Evolutionary conservation across 306 rosid genomes (phyloP).

Genomic region (Casuarina equisetifolia): DNA sequence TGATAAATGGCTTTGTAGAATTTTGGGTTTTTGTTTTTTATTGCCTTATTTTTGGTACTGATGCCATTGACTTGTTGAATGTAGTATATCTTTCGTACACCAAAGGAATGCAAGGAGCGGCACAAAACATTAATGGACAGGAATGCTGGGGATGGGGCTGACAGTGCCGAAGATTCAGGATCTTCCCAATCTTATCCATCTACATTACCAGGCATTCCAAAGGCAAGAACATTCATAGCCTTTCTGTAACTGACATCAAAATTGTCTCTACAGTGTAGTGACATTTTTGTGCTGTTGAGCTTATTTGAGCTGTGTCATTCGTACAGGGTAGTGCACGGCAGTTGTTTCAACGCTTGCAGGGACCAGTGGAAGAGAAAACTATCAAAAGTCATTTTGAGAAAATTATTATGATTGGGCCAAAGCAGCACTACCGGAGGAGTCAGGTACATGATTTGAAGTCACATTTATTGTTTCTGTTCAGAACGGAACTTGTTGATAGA

Average conservation of each 20-base stretch:
- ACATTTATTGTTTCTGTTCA: background rate
- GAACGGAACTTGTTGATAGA: constrained; percentile 3
- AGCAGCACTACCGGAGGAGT: constrained; percentile 62
- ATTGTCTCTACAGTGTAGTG: constrained; percentile 12
- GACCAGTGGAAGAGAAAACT: constrained; percentile 96
- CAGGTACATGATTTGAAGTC: constrained; percentile 63
- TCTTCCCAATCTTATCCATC: constrained; percentile 98
- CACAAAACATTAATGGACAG: constrained; percentile 91
- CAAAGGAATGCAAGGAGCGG: constrained; percentile 96
- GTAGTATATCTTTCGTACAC: constrained; percentile 90
- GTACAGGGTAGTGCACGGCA: constrained; percentile 99
- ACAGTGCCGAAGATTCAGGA: constrained; percentile 99
- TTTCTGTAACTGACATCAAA: background rate
- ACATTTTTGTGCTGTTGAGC: constrained; percentile 7
- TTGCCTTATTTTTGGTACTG: constrained; percentile 7
- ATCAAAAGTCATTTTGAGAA: constrained; percentile 92
- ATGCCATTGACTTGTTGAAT: constrained; percentile 27
- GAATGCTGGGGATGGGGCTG: constrained; percentile 91
- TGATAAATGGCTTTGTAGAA: background rate
- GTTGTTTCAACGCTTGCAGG: constrained; percentile 92
- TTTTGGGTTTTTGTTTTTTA: background rate
- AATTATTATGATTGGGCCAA: constrained; percentile 90
- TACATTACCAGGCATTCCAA: constrained; percentile 95
- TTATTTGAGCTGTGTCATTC: constrained; percentile 26
- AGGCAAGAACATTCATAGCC: constrained; percentile 56